Evolutionary conservation across 352 stramenopile species (phyloP).

Genomic region (Phytophthora sojae): DNA sequence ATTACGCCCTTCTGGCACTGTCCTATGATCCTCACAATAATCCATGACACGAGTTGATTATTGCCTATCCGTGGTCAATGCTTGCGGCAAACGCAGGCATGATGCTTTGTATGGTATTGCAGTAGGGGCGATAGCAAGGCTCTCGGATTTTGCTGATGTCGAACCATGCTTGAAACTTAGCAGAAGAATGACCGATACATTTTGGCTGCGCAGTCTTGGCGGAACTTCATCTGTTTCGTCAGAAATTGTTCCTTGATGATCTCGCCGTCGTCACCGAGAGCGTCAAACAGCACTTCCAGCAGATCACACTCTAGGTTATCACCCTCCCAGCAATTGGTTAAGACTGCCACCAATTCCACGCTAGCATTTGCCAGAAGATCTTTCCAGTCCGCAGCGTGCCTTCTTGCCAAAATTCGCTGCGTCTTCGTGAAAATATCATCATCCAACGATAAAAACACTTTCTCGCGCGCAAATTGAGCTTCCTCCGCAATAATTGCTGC

Average conservation of each 20-base stretch:
- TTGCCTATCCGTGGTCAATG: background rate
- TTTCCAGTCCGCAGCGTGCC: slow-evolving; percentile 33
- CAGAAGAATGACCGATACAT: slow-evolving; percentile 37
- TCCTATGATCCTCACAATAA: background rate
- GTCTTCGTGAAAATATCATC: slow-evolving; percentile 11
- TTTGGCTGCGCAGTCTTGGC: slow-evolving; percentile 27
- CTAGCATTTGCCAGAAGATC: slow-evolving; percentile 47
- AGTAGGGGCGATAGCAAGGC: background rate
- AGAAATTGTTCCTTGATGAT: slow-evolving; percentile 43
- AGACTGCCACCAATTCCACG: slow-evolving; percentile 45
- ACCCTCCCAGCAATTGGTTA: slow-evolving; percentile 57
- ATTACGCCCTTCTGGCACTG: background rate
- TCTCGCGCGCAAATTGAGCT: slow-evolving; percentile 40
- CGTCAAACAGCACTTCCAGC: slow-evolving; percentile 42
- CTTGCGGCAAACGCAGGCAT: background rate
- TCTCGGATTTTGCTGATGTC: background rate
- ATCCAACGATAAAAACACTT: slow-evolving; percentile 40
- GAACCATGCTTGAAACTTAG: slow-evolving; percentile 23
- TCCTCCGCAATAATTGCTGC: slow-evolving; percentile 21
- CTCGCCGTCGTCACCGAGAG: slow-evolving; percentile 47
- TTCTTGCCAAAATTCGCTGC: slow-evolving; percentile 30
- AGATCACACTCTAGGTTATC: slow-evolving; percentile 28
- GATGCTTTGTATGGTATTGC: background rate
- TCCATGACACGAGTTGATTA: background rate
- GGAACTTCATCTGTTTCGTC: slow-evolving; percentile 52